Evolutionary conservation across 1,284 basidiomycete genomes (phyloP).

Genomic region (Agaricales sp.): DNA sequence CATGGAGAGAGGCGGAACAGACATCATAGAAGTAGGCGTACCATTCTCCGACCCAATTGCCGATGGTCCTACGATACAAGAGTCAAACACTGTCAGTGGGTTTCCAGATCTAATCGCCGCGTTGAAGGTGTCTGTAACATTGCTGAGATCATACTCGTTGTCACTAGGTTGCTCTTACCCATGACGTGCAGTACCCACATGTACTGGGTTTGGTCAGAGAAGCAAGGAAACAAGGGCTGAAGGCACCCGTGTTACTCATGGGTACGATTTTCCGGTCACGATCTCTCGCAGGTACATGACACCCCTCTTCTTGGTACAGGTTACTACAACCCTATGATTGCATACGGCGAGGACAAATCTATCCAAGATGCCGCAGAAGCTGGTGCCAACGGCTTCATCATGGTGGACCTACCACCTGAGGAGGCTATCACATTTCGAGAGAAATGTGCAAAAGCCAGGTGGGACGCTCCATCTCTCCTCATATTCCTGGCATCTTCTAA

Average conservation of each 20-base stretch:
- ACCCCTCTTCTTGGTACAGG: conserved; percentile 36
- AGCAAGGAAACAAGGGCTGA: conserved; percentile 76
- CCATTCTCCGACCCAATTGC: conserved; percentile 97
- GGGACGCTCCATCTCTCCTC: conserved; percentile 20
- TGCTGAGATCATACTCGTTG: too few relatives aligned
- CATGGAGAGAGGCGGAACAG: conserved; percentile 88
- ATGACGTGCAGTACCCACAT: conserved; percentile 66
- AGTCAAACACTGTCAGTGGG: conserved; percentile 73
- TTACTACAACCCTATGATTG: conserved; percentile 93
- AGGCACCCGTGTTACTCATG: conserved; percentile 87
- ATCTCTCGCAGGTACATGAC: not conserved
- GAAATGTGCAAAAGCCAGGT: conserved; percentile 79
- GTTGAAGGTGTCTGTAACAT: conserved; percentile 7
- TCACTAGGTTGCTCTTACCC: conserved; percentile 76
- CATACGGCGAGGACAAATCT: conserved; percentile 91
- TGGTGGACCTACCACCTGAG: conserved; percentile 97
- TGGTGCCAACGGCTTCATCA: conserved; percentile 95
- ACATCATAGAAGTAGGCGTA: conserved; percentile 93
- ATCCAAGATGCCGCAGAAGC: conserved; percentile 82
- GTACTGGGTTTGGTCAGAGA: conserved; percentile 74
- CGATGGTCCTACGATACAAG: conserved; percentile 89
- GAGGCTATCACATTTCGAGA: conserved; percentile 87
- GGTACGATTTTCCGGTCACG: conserved; percentile 36
- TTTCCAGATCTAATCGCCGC: conserved; percentile 5
- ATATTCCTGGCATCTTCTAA: conserved; percentile 4